Evolutionary conservation across 352 stramenopile species (phyloP).

Genomic region (Phytopythium helicoides): DNA sequence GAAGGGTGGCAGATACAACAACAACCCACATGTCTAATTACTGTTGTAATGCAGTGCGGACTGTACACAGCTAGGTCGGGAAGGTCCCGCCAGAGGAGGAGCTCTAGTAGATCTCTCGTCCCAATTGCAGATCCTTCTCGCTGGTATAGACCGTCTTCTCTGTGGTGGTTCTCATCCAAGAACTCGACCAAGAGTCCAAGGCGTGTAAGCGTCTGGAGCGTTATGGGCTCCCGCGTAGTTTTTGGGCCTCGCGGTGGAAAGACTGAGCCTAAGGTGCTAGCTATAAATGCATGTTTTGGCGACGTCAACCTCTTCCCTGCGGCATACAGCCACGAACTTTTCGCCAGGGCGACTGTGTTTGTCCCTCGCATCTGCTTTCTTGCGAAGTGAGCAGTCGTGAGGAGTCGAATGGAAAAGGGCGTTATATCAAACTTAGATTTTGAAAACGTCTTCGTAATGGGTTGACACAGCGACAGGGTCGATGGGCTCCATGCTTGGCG

Average conservation of each 20-base stretch:
- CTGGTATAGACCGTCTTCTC: slow-evolving; percentile 53
- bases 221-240: slow-evolving; percentile 11
- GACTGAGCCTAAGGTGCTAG: background rate
- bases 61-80: slow-evolving; percentile 38
- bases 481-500: too few relatives aligned
- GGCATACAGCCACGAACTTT: too few relatives aligned
- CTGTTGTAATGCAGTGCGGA: slow-evolving; percentile 39
- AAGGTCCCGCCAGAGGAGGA: slow-evolving; percentile 12
- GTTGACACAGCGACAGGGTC: too few relatives aligned
- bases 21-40: slow-evolving; percentile 37
- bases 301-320: background rate
- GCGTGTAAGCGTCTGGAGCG: slow-evolving; percentile 25
- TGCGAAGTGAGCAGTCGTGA: too few relatives aligned
- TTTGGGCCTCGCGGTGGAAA: background rate
- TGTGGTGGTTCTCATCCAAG: slow-evolving; percentile 35
- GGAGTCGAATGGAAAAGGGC: too few relatives aligned
- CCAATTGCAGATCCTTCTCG: slow-evolving; percentile 21
- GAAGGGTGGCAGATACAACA: background rate
- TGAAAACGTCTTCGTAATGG: too few relatives aligned
- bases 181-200: slow-evolving; percentile 44
- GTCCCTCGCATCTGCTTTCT: too few relatives aligned
- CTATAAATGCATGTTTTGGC: too few relatives aligned
- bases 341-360: too few relatives aligned
- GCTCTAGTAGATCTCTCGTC: slow-evolving; percentile 21
- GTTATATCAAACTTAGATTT: too few relatives aligned